Conservation (phyloP, 192 early-diverging fungal genomes). For the Glomus cerebriforme region DNA sequence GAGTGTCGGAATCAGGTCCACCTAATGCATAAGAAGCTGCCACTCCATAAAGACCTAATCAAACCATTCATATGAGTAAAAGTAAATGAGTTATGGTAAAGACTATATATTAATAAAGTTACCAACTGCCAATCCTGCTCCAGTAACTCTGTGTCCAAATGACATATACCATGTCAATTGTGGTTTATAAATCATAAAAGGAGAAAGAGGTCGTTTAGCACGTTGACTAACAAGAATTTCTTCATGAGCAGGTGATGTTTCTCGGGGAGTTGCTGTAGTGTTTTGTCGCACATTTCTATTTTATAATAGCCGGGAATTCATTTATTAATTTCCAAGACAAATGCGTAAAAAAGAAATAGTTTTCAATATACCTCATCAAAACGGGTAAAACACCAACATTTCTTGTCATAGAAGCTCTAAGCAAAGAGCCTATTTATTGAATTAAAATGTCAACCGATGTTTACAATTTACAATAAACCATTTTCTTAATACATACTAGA, state of each 20-base stretch:
- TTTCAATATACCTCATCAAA: not conserved
- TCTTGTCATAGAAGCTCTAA: not conserved
- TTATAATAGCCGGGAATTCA: not conserved
- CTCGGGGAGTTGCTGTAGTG: not conserved
- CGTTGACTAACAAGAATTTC: conserved; percentile 9
- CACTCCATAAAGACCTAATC: conserved; percentile 62
- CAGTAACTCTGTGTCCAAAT: conserved; percentile 72
- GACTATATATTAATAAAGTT: conserved; percentile 6
- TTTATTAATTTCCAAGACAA: not conserved
- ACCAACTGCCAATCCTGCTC: conserved; percentile 69
- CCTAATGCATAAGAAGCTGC: conserved; percentile 68
- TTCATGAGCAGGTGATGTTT: not conserved
- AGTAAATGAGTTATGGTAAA: not conserved
- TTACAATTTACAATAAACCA: not conserved
- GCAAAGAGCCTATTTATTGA: not conserved
- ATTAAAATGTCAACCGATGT: not conserved
- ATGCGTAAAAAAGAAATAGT: not conserved
- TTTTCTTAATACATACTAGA: not conserved
- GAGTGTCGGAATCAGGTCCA: conserved; percentile 64
- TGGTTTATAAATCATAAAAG: conserved; percentile 65
- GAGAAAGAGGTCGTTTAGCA: not conserved
- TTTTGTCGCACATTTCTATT: not conserved
- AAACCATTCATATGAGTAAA: not conserved
- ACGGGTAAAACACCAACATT: not conserved
- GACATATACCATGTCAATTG: conserved; percentile 87